Conservation (phyloP, 495 filamentous ascomycete genomes). For the Paragyromitra xinjiangensis region DNA sequence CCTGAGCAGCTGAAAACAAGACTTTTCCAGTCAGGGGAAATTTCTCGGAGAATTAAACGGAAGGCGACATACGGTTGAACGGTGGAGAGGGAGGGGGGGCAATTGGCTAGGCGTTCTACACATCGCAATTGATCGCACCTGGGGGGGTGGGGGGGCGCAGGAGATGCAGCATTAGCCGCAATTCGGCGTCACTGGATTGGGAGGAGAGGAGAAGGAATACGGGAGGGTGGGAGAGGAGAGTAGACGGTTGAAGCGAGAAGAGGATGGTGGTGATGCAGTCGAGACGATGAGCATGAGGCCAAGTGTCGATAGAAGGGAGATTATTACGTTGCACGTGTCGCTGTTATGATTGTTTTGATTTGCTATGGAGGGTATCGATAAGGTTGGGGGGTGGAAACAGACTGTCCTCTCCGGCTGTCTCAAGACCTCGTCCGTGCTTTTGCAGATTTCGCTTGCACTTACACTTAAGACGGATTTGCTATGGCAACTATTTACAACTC, state of each 20-base stretch:
- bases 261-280: conserved; percentile 34
- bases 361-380: conserved; percentile 29
- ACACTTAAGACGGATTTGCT: not conserved
- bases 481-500: conserved; percentile 27
- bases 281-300: conserved; percentile 48
- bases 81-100: conserved; percentile 19
- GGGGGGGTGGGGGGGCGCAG: conserved; percentile 35
- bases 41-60: conserved; percentile 47
- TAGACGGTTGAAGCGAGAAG: conserved; percentile 45
- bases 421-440: conserved; percentile 41
- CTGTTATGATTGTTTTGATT: conserved; percentile 29
- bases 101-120: conserved; percentile 24
- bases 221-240: conserved; percentile 1
- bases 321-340: conserved; percentile 45
- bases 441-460: not conserved
- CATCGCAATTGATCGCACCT: conserved; percentile 49
- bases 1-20: conserved; percentile 52
- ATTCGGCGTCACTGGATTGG: conserved; percentile 39
- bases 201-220: conserved; percentile 4
- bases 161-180: conserved; percentile 44
- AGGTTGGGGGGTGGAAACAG: conserved; percentile 6
- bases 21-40: conserved; percentile 43
- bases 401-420: conserved; percentile 6
- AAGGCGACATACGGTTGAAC: conserved; percentile 23
- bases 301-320: conserved; percentile 31